phyloP scores from a whole-genome alignment of 805 yeast species.

The Saccharomycopsis selenospora region DNA sequence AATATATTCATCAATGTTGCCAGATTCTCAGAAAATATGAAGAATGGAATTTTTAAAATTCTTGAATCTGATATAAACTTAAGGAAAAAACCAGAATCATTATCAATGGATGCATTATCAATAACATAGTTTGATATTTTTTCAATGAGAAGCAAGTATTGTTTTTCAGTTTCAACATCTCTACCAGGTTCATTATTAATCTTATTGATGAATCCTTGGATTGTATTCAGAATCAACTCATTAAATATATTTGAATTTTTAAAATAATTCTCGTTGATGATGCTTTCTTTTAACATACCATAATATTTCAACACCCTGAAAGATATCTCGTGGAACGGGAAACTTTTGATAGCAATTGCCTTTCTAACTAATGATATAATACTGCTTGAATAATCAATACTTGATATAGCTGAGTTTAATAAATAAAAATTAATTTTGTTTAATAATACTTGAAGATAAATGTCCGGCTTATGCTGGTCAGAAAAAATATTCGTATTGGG shows the following conservation, averaged over 20 bases:
- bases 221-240: slow-evolving; percentile 7
- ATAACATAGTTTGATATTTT: slow-evolving; percentile 1
- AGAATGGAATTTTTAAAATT: slow-evolving; percentile 13
- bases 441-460: slow-evolving; percentile 16
- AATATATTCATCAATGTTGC: slow-evolving; percentile 4
- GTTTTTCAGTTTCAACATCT: slow-evolving; percentile 5
- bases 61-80: slow-evolving; percentile 2
- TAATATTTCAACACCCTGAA: slow-evolving; percentile 8
- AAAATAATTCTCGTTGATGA: neutral
- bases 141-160: neutral
- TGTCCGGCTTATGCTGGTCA: slow-evolving; percentile 15
- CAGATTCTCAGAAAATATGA: neutral
- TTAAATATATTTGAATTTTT: slow-evolving; percentile 5
- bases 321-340: neutral
- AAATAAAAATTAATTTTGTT: slow-evolving; percentile 18
- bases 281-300: slow-evolving; percentile 15
- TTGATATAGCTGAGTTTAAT: slow-evolving; percentile 13
- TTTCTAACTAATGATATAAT: slow-evolving; percentile 7
- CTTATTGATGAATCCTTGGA: neutral
- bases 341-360: slow-evolving; percentile 2
- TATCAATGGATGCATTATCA: neutral
- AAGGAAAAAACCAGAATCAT: neutral
- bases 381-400: slow-evolving; percentile 6
- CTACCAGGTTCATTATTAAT: neutral
- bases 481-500: slow-evolving; percentile 15